These are phyloP conservation scores for Aureobasidium lini DNA, from an alignment of 2,329 filamentous ascomycete genomes.

Conservation along the genomic window DNA sequence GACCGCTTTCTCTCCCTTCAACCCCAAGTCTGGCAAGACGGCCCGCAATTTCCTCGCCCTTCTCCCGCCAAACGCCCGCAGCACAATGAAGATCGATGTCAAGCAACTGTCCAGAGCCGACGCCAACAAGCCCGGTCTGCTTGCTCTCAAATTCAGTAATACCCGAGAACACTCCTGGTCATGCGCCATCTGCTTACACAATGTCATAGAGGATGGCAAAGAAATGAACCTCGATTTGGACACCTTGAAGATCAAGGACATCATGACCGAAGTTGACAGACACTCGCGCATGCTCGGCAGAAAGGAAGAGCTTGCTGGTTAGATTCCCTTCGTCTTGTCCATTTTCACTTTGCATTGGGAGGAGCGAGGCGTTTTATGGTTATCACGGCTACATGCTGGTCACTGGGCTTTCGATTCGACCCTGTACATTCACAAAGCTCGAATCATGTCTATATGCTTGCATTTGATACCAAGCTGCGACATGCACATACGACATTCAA, in stretches of 20 bases:
- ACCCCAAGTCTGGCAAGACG: constrained; percentile 60
- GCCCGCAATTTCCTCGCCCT: constrained; percentile 82
- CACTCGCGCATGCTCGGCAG: constrained; percentile 78
- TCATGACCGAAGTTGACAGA: constrained; percentile 82
- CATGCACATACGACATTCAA: neutral
- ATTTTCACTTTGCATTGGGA: neutral
- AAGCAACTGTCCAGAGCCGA: constrained; percentile 60
- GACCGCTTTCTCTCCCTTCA: constrained; percentile 90
- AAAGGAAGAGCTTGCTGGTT: constrained; percentile 64
- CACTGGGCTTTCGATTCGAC: neutral
- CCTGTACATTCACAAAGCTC: neutral
- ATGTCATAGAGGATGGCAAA: constrained; percentile 73
- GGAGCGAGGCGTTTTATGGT: constrained; percentile 13
- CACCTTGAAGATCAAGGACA: constrained; percentile 74
- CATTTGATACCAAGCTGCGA: neutral
- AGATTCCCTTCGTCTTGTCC: neutral
- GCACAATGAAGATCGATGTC: constrained; percentile 68
- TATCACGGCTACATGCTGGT: neutral
- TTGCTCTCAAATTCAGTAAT: constrained; percentile 82
- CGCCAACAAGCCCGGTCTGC: constrained; percentile 59
- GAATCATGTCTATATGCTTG: neutral
- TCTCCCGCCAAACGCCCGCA: constrained; percentile 71
- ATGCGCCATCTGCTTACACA: constrained; percentile 16
- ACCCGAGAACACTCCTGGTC: constrained; percentile 5
- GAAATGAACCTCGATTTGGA: constrained; percentile 76